Conservation (phyloP, 768 basidiomycete genomes). For the Auricularia cornea region DNA sequence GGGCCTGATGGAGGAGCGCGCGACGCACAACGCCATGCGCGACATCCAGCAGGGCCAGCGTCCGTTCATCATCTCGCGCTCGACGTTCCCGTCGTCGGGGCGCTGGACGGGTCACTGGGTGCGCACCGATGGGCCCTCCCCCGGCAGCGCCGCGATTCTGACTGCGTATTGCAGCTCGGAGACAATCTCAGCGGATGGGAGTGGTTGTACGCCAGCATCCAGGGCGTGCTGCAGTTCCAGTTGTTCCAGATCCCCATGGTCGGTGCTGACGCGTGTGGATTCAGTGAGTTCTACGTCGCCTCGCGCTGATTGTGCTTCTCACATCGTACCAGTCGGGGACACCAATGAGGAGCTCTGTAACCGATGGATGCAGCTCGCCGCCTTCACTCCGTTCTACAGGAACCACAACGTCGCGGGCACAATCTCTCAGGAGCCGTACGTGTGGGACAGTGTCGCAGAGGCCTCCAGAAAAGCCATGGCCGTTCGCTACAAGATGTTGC, state of each 20-base stretch:
- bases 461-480: constrained; percentile 66
- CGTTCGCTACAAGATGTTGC: constrained; percentile 62
- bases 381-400: constrained; percentile 74
- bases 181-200: constrained; percentile 73
- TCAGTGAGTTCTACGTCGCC: constrained; percentile 30
- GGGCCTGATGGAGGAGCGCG: constrained; percentile 62
- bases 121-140: constrained; percentile 14
- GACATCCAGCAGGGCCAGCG: constrained; percentile 48
- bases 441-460: constrained; percentile 72
- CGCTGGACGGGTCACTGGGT: constrained; percentile 71
- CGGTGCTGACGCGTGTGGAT: constrained; percentile 70
- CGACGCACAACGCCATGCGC: constrained; percentile 52
- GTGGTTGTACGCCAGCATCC: constrained; percentile 60
- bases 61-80: constrained; percentile 64
- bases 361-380: constrained; percentile 81
- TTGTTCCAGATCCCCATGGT: constrained; percentile 79
- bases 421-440: constrained; percentile 67
- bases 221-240: constrained; percentile 76
- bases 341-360: constrained; percentile 75
- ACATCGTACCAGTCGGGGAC: constrained; percentile 35
- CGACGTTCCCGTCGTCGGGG: constrained; percentile 60
- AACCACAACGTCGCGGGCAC: constrained; percentile 66
- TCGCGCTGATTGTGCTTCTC: constrained; percentile 7
- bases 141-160: too few relatives aligned
- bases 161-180: constrained; percentile 41